Evolutionary conservation across 352 stramenopile species (phyloP), one percentile per base, ranked within the genome.

Genomic region (Achlya hypogyna): DNA sequence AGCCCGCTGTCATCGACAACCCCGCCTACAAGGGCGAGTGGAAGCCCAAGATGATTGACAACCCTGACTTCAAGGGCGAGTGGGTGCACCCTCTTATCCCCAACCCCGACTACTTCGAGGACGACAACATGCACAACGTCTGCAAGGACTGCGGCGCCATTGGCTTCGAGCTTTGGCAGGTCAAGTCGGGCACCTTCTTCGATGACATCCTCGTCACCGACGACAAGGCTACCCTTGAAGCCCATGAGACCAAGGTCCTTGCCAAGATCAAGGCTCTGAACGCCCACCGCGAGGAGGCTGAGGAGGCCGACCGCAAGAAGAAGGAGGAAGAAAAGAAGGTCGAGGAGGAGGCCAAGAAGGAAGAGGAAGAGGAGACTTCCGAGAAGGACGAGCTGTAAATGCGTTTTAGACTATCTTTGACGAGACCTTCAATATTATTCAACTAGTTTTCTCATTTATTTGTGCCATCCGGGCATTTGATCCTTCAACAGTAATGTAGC

Each of bases 201-300:
- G 97, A 99, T 77, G 96, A 99, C 78, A 99, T 99, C 71, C 84
- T 99, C 47, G 80, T 99, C 53, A 99, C 96, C 12, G 97, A 99
- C 81, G 96, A 88, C 72, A 78, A 97, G 56, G 91, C 97, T 25
- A 91, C 98, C 70, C 97, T 98, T 82, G 97, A 98, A 73, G 88
- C 94, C 62, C 90, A 86, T 73, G 96, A 99, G 77, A 98, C 98
- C 75, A 84, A 84, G 14, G 96, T 98, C 72, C 87, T 97, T 52
- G 89, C 91, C 63, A 93, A 97, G 72, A 78, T 80, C 53, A 77
- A 97, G 69, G 78, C 84, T 47, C 76, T 89, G 52, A 80, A 80
- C 62, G 74, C 80, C 52, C 87, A 89, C 75, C 88, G 88, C 75
- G 82, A 93, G 69, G 74, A 86, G 64, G 72, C 78, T 38, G 80